Evolutionary conservation across 2,329 filamentous ascomycete species (phyloP).

Genomic region (Boeremia exigua): DNA sequence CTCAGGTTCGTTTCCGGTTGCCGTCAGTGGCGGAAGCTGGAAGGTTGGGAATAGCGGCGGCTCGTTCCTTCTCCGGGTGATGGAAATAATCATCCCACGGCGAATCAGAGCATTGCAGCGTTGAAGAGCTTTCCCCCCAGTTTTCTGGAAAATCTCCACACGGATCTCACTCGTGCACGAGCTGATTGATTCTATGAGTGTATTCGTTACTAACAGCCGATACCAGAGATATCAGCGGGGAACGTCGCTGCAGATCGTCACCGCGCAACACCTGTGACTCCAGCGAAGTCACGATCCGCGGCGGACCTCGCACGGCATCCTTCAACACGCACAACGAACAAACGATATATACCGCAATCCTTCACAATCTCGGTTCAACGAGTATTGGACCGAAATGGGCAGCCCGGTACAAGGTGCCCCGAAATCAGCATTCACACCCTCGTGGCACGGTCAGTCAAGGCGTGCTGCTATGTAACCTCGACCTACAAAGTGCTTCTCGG

Average conservation of each 20-base stretch:
- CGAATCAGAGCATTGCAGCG: slow-evolving; percentile 8
- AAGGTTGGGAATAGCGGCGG: slow-evolving; percentile 26
- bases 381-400: neutral
- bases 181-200: slow-evolving; percentile 18
- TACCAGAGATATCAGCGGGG: slow-evolving; percentile 15
- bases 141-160: slow-evolving; percentile 11
- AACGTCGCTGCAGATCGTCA: neutral
- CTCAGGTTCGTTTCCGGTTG: slow-evolving; percentile 21
- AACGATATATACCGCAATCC: neutral
- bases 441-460: neutral
- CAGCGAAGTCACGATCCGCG: neutral
- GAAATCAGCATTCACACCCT: neutral
- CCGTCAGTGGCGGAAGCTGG: slow-evolving; percentile 22
- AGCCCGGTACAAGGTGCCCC: neutral
- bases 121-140: slow-evolving; percentile 1
- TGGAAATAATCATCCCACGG: slow-evolving; percentile 21
- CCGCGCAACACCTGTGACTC: neutral
- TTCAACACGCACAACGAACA: neutral
- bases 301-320: neutral
- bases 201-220: slow-evolving; percentile 21
- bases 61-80: slow-evolving; percentile 35
- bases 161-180: slow-evolving; percentile 21
- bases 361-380: neutral
- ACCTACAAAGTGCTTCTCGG: neutral
- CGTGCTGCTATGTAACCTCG: slow-evolving; percentile 7